phyloP scores from a whole-genome alignment of 1,284 basidiomycete genomes.

The Cutaneotrichosporon cavernicola region DNA sequence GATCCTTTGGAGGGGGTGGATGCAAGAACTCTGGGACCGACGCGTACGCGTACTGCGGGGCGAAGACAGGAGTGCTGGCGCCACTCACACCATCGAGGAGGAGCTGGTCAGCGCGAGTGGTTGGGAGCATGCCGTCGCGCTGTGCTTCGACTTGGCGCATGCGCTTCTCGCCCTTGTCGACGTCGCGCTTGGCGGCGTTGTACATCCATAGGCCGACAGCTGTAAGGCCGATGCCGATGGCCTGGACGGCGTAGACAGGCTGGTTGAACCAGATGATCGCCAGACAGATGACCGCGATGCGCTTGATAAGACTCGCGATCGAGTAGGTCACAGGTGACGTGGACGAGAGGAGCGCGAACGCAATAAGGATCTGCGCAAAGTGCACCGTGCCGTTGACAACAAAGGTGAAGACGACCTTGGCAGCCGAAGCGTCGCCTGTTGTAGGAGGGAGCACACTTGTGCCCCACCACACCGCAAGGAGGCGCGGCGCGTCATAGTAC shows the following conservation, averaged over 20 bases:
- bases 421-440: slow-evolving; percentile 16
- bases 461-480: slow-evolving; percentile 56
- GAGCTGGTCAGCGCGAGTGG: slow-evolving; percentile 40
- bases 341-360: slow-evolving; percentile 90
- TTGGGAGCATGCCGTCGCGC: slow-evolving; percentile 57
- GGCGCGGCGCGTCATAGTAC: slow-evolving; percentile 73
- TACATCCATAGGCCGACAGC: slow-evolving; percentile 94
- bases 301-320: slow-evolving; percentile 95
- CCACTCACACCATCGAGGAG: slow-evolving; percentile 35
- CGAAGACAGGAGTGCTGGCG: not conserved
- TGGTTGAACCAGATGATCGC: slow-evolving; percentile 98
- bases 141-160: slow-evolving; percentile 69
- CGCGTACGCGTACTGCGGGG: not conserved
- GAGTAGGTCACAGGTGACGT: slow-evolving; percentile 99
- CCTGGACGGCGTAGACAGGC: slow-evolving; percentile 78
- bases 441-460: slow-evolving; percentile 17
- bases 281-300: slow-evolving; percentile 95
- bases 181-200: slow-evolving; percentile 86
- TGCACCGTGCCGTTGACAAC: slow-evolving; percentile 92
- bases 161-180: slow-evolving; percentile 88
- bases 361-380: slow-evolving; percentile 95
- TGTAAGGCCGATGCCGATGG: slow-evolving; percentile 79
- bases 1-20: slow-evolving; percentile 21
- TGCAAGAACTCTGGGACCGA: not conserved
- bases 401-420: slow-evolving; percentile 64